Base-by-base conservation (phyloP, 2,329 filamentous ascomycete genomes). In the Xylariaceae sp. region DNA sequence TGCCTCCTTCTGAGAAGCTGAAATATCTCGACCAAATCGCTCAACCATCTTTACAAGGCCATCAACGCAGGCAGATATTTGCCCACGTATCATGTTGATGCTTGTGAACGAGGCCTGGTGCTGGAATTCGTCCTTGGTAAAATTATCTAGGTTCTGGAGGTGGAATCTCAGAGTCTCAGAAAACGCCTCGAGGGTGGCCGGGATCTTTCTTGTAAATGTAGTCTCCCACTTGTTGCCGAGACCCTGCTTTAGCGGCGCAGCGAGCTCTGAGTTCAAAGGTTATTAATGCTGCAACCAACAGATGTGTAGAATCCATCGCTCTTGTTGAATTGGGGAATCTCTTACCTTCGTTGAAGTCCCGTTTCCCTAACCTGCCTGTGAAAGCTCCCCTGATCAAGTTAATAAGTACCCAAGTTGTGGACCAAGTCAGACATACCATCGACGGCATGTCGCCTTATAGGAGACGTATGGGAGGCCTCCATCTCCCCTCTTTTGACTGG, bases 261-360 rank as follows among this genome's bases (percentile, higher is more conserved):
- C 34, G 15, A 46, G 39, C 4, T 47, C 44, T 37, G 4, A 34
- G 25, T 29, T 13, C n/a, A n/a, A n/a, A 28, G 8, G 23, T 15
- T 33, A 23, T 19, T 21, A 26, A 23, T 12, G 18, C 12, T 31
- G 1, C 18, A 19, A 29, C 5, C 9, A 12, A 28, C 7, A 11
- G 30, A 15, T 26, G 15, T 23, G 21, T 8, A 8, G 21, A n/a
- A 8, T 23, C 21, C n/a, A n/a, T 23, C 21, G n/a, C 21, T 23
- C 21, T 23, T 8, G 21, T 23, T 8, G 21, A n/a, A 23, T 8
- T 12, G 12, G 7, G 21, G 12, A 23, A 23, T 23, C 12, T 7
- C 24, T 26, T 39, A 44, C 46, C 46, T 40, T 38, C 36, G 22
- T 49, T 49, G 32, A 49, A 49, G 23, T 47, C 25, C 18, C 22